A percentile compares a stretch with the other conserved stretches of the same genome.
Evolutionary conservation across 495 filamentous ascomycete genomes (phyloP).

Genomic region (Aspergillus biplanus): DNA sequence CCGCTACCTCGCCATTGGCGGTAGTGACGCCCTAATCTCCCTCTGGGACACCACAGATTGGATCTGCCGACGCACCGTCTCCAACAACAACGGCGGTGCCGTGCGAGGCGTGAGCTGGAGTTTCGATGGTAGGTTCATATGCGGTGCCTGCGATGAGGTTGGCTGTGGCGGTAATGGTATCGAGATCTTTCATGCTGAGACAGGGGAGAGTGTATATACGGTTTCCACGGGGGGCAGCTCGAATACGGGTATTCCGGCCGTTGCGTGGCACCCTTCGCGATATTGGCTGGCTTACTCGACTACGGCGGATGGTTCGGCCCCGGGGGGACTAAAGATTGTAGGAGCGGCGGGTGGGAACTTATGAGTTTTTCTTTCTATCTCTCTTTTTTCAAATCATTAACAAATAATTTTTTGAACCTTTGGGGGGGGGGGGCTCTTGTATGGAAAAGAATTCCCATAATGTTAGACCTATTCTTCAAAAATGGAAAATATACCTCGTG

Average conservation of each 20-base stretch:
- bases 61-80: conserved; percentile 83
- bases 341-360: conserved; percentile 58
- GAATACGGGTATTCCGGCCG: conserved; percentile 56
- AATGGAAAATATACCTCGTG: too few species aligned
- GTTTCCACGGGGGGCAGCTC: conserved; percentile 66
- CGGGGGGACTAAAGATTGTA: conserved; percentile 80
- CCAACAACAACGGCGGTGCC: conserved; percentile 69
- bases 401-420: too few species aligned
- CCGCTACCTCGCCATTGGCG: conserved; percentile 83
- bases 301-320: conserved; percentile 75
- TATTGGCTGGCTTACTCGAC: conserved; percentile 92
- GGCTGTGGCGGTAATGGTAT: conserved; percentile 53
- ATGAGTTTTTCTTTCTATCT: conserved; percentile 17
- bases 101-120: conserved; percentile 87
- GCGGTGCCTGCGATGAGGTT: conserved; percentile 81
- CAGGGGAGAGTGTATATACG: conserved; percentile 81
- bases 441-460: too few species aligned
- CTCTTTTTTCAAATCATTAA: background rate
- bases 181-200: conserved; percentile 82
- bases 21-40: conserved; percentile 82
- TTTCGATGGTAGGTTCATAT: conserved; percentile 87
- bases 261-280: conserved; percentile 87
- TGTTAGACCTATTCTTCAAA: too few species aligned
- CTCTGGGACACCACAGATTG: conserved; percentile 94
- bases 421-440: too few species aligned